Base-by-base conservation (phyloP, 2,329 filamentous ascomycete genomes). In the Microdochium trichocladiopsis region DNA sequence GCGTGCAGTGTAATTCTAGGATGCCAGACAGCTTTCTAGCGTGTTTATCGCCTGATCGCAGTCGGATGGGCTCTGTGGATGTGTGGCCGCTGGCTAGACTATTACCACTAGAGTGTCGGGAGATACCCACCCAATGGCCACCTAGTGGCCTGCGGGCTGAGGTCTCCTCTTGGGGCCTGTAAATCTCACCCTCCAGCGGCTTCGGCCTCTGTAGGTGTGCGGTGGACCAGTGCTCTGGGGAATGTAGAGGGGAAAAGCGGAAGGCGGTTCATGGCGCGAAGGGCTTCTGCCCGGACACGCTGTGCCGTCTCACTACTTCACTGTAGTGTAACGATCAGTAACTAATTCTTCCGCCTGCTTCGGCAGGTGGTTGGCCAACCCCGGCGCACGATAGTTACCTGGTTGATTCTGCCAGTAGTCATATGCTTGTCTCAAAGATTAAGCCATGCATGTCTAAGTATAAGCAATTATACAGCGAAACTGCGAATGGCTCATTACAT, bases 401-500 rank as follows among this genome's bases (percentile, higher is more conserved):
- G 52, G 54, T 56, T 56, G 54, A 56, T 54, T 56, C 56, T 53
- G 64, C 67, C 61, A 72, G 68, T 72, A 72, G 66, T 71, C 59
- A 71, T 71, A 72, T 71, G 61, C 65, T 71, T 71, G 62, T 71
- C 63, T 71, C 61, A 71, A 71, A 72, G 64, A 72, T 71, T 71
- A 72, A 72, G 67, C 68, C 61, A 71, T 71, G 61, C 61, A 71
- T 71, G 61, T 72, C 61, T 67, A 72, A 72, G 66, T 71, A 70
- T 70, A 72, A 71, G 63, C 60, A 71, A 68, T 58, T 66, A 64
- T 65, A 67, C 58, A 52, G 56, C 69, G 63, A 73, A 72, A 73
- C 69, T 72, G 62, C 63, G 62, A 72, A 73, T 71, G 62, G 68
- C 66, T 72, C 61, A 72, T 72, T 71, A 72, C 70, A 72, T 71